Conservation (phyloP, 202 grass and related monocot genomes). For the Dendrocalamus latiflorus region DNA sequence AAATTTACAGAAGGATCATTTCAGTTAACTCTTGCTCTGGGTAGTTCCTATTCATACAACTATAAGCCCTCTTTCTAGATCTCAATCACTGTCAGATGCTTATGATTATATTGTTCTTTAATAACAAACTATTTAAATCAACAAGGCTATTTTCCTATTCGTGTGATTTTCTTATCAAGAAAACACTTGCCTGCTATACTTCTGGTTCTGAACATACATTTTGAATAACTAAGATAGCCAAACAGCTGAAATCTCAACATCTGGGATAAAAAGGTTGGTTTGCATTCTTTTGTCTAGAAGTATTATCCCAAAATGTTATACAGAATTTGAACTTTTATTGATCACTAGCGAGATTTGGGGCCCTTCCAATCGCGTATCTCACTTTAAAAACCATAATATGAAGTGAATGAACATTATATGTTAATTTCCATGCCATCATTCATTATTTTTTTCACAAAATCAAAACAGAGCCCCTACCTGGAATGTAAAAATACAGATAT, state of each 20-base stretch:
- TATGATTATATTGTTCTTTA: background rate
- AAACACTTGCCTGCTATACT: background rate
- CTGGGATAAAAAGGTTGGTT: background rate
- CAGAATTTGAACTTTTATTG: background rate
- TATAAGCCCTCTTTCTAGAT: background rate
- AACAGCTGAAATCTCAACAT: background rate
- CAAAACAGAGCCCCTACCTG: background rate
- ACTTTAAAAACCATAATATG: background rate
- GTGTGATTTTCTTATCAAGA: background rate
- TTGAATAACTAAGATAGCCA: background rate
- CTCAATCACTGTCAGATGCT: background rate
- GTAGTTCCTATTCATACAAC: constrained; percentile 32
- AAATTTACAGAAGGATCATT: constrained; percentile 90
- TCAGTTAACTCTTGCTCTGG: constrained; percentile 86
- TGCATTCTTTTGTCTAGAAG: background rate
- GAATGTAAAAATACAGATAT: no score
- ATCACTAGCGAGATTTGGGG: background rate
- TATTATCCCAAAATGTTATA: background rate
- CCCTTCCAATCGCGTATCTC: background rate
- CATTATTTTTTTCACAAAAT: background rate
- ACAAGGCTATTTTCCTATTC: background rate
- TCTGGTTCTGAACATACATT: background rate
- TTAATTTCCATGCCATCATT: background rate
- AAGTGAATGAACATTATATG: background rate
- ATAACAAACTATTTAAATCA: background rate